Evolutionary conservation across 208 protist species (phyloP).

Genomic region (Leptomonas pyrrhocoris): DNA sequence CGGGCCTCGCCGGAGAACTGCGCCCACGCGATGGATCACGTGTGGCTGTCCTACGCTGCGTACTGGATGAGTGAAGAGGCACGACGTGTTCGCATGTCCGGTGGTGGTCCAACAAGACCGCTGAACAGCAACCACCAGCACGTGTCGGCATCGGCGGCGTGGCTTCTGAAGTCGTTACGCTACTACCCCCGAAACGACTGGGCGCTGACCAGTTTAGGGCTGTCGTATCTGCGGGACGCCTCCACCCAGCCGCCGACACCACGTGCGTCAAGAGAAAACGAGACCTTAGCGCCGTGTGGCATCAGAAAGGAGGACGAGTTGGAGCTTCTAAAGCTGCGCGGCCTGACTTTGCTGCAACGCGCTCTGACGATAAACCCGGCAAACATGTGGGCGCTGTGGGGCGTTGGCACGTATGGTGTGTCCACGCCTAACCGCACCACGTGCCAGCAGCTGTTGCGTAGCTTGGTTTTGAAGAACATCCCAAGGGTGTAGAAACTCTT

Average conservation of each 20-base stretch:
- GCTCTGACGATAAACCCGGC: constrained; percentile 43
- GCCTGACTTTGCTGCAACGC: constrained; percentile 38
- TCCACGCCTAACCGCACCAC: constrained; percentile 22
- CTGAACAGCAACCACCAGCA: not conserved
- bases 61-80: constrained; percentile 42
- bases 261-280: not conserved
- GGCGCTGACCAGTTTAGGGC: constrained; percentile 42
- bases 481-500: constrained; percentile 4
- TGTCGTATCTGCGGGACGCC: constrained; percentile 9
- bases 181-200: constrained; percentile 51
- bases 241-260: not conserved
- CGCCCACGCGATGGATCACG: constrained; percentile 22
- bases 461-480: constrained; percentile 23
- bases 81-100: not conserved
- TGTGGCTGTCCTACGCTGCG: constrained; percentile 45
- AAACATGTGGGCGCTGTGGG: constrained; percentile 58
- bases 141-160: constrained; percentile 1
- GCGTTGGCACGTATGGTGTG: constrained; percentile 25
- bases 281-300: no score
- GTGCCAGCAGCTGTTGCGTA: constrained; percentile 31
- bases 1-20: constrained; percentile 4
- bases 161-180: constrained; percentile 22
- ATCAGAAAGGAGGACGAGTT: not conserved
- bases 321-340: constrained; percentile 11
- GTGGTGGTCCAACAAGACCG: not conserved